Evolutionary conservation across 2,329 filamentous ascomycete species (phyloP).

Genomic region (Microthyrium microscopicum): DNA sequence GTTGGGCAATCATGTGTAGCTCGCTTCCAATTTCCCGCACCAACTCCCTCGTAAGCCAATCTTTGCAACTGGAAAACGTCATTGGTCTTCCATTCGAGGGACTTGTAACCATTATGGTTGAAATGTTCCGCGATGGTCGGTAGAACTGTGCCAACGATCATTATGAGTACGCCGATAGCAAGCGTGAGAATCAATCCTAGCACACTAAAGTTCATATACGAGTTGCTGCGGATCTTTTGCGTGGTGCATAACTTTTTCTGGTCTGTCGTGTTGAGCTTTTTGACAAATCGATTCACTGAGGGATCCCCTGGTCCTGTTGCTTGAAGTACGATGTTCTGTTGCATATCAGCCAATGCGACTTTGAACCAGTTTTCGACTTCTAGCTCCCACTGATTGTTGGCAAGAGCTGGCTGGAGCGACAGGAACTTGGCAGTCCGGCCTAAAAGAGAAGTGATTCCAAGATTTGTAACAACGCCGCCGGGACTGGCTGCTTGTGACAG

Average conservation of each 20-base stretch:
- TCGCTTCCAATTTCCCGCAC: conserved; percentile 12
- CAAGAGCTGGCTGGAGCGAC: conserved; percentile 9
- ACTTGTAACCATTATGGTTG: conserved; percentile 8
- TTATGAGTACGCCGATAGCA: conserved; percentile 7
- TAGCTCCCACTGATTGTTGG: conserved; percentile 11
- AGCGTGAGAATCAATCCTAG: conserved; percentile 10
- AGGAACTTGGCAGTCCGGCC: conserved; percentile 4
- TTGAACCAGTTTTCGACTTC: conserved; percentile 10
- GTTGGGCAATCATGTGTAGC: no score
- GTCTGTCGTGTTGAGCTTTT: conserved; percentile 2
- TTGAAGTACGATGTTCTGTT: conserved; percentile 3
- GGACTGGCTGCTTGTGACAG: background rate
- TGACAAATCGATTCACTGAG: conserved; percentile 3
- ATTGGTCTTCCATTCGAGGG: conserved; percentile 12
- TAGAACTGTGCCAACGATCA: conserved; percentile 1
- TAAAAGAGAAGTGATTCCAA: background rate
- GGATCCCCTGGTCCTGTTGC: conserved; percentile 1
- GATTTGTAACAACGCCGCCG: background rate
- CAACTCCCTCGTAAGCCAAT: conserved; percentile 12
- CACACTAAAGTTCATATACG: conserved; percentile 9
- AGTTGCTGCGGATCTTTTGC: conserved; percentile 10
- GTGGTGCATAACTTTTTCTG: conserved; percentile 10
- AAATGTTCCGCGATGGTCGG: background rate
- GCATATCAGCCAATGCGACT: conserved; percentile 9
- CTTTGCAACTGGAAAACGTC: conserved; percentile 13